These are phyloP conservation scores for Calonectria pteridis DNA, from an alignment of 2,329 filamentous ascomycete species.

Conservation along the genomic window DNA sequence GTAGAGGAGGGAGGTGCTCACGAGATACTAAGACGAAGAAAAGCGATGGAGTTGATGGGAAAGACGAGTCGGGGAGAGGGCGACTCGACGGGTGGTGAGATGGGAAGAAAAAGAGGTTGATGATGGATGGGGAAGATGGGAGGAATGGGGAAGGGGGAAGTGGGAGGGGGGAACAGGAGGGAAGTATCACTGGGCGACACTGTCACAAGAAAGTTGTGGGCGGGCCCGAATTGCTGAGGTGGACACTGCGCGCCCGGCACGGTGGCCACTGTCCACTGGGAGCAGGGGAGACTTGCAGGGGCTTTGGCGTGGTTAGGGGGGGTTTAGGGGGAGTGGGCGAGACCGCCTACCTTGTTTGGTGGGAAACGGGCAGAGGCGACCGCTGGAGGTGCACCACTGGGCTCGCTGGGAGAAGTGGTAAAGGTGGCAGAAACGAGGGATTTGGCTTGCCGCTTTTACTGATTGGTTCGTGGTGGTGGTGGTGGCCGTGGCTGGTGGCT, in stretches of 20 bases:
- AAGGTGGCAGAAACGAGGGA: conserved; percentile 40
- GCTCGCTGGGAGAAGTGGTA: conserved; percentile 27
- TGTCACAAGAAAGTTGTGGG: conserved; percentile 53
- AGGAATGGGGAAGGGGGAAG: conserved; percentile 40
- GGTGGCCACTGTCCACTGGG: conserved; percentile 28
- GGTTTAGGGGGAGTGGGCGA: conserved; percentile 34
- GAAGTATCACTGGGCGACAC: conserved; percentile 51
- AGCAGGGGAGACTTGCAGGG: conserved; percentile 27
- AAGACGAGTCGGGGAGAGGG: conserved; percentile 47
- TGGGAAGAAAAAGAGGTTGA: conserved; percentile 44
- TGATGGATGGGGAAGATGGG: conserved; percentile 47
- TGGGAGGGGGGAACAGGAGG: conserved; percentile 48
- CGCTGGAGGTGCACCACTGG: conserved; percentile 3
- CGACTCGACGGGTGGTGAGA: conserved; percentile 39
- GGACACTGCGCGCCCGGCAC: conserved; percentile 38
- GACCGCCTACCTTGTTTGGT: conserved; percentile 45
- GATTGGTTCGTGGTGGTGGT: conserved; percentile 52
- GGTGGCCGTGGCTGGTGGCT: conserved; percentile 34
- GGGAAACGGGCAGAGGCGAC: conserved; percentile 34
- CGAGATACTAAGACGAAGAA: conserved; percentile 46
- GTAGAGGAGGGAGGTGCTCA: conserved; percentile 37
- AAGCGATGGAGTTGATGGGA: conserved; percentile 47
- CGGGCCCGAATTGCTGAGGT: conserved; percentile 50
- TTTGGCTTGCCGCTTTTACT: conserved; percentile 49
- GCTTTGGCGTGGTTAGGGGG: conserved; percentile 20